These are phyloP conservation scores for Mycena maculata DNA, from an alignment of 768 basidiomycete genomes.

Conservation along the genomic window DNA sequence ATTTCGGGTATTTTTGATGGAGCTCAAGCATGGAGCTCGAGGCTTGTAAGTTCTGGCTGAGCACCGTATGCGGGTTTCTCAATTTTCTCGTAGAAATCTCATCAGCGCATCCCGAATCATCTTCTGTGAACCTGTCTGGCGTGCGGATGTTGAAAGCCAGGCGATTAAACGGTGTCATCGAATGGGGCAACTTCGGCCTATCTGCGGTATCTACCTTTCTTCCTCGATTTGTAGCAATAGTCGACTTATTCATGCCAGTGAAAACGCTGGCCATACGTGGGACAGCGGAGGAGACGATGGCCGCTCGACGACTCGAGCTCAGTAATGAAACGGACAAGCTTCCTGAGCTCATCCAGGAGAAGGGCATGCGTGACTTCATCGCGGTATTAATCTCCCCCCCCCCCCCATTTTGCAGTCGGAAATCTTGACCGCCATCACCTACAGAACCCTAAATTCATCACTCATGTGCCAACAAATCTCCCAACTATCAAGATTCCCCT, in stretches of 20 bases:
- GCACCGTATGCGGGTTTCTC: not conserved
- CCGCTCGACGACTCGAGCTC: conserved; percentile 66
- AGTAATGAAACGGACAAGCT: conserved; percentile 62
- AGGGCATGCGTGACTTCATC: conserved; percentile 82
- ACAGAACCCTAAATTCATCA: conserved; percentile 56
- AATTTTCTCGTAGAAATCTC: conserved; percentile 69
- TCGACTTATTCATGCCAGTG: conserved; percentile 53
- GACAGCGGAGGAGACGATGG: conserved; percentile 86
- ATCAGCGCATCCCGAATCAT: conserved; percentile 88
- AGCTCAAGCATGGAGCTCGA: conserved; percentile 88
- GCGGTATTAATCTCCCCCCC: conserved; percentile 64
- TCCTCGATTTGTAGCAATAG: not conserved
- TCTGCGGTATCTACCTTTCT: conserved; percentile 64
- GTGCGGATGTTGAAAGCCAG: conserved; percentile 89
- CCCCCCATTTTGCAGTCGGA: not conserved
- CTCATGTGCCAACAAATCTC: conserved; percentile 35
- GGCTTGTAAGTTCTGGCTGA: conserved; percentile 83
- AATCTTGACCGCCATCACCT: conserved; percentile 1
- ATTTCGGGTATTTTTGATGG: conserved; percentile 84
- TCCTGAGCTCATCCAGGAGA: conserved; percentile 72
- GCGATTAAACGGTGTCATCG: conserved; percentile 94
- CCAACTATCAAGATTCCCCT: conserved; percentile 27
- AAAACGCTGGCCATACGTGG: conserved; percentile 84
- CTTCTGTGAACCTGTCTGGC: conserved; percentile 94
- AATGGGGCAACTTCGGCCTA: conserved; percentile 82